phyloP scores from a whole-genome alignment of 73 alveolate genomes.

The Symbiodinium pilosum region DNA sequence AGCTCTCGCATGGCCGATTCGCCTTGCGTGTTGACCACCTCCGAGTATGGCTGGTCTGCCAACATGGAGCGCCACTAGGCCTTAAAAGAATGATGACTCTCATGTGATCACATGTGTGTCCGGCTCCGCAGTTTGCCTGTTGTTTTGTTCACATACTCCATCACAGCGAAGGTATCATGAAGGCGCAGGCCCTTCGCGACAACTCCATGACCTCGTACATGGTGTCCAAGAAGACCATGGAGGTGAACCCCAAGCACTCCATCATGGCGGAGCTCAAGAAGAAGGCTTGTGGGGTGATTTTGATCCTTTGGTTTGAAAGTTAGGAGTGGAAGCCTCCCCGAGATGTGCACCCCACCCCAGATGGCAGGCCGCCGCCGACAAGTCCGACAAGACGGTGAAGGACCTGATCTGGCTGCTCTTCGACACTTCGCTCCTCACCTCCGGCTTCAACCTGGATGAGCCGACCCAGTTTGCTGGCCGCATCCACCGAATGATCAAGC shows the following conservation, averaged over 20 bases:
- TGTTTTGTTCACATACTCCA: too few relatives aligned
- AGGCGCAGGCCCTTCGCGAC: slow-evolving; percentile 87
- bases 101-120: too few relatives aligned
- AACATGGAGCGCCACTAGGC: slow-evolving; percentile 99
- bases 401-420: slow-evolving; percentile 99
- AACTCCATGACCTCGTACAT: slow-evolving; percentile 68
- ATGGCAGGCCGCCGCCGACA: slow-evolving; percentile 98
- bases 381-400: slow-evolving; percentile 99
- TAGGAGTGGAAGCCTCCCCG: slow-evolving; percentile 23
- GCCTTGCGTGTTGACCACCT: slow-evolving; percentile 99
- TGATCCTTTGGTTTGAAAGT: background rate
- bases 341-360: too few relatives aligned
- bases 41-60: slow-evolving; percentile 99
- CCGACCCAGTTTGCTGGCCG: slow-evolving; percentile 99
- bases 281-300: too few relatives aligned
- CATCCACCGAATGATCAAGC: slow-evolving; percentile 99
- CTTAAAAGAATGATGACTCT: too few relatives aligned
- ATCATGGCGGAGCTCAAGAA: slow-evolving; percentile 29
- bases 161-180: too few relatives aligned
- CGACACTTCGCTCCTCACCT: slow-evolving; percentile 99
- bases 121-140: too few relatives aligned
- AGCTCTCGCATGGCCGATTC: slow-evolving; percentile 99
- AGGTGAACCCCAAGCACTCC: slow-evolving; percentile 58
- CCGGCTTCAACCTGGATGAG: slow-evolving; percentile 99
- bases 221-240: slow-evolving; percentile 94